Conservation (phyloP, 192 early-diverging fungal species). For the Mortierella hygrophila region DNA sequence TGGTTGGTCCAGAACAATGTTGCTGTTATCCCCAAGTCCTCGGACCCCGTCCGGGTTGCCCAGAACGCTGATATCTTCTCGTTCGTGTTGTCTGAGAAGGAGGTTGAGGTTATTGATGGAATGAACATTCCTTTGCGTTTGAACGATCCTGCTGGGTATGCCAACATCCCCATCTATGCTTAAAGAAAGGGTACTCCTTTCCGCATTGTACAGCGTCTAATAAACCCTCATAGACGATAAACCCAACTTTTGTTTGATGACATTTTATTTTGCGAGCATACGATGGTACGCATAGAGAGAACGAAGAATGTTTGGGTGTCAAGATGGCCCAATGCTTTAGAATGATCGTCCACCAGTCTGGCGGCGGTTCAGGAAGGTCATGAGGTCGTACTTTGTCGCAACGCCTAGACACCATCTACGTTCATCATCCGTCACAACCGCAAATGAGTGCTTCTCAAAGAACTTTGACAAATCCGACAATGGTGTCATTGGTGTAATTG, state of each 20-base stretch:
- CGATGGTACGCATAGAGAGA: too few species aligned
- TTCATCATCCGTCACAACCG: constrained; percentile 83
- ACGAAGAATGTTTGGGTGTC: too few species aligned
- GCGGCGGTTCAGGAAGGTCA: constrained; percentile 77
- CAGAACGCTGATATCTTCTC: constrained; percentile 66
- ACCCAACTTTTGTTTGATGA: neutral
- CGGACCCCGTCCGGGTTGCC: constrained; percentile 63
- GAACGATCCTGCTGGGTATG: constrained; percentile 61
- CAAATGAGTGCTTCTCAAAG: constrained; percentile 87
- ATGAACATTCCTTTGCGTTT: constrained; percentile 61
- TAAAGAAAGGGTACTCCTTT: constrained; percentile 25
- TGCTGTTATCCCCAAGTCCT: constrained; percentile 79
- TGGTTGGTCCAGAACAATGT: constrained; percentile 77
- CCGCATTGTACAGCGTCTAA: neutral
- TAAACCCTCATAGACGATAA: neutral
- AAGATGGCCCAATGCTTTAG: constrained; percentile 1
- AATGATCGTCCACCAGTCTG: constrained; percentile 42
- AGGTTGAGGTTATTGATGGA: constrained; percentile 60
- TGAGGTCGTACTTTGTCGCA: constrained; percentile 82
- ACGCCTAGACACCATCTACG: constrained; percentile 87
- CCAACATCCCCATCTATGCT: constrained; percentile 61
- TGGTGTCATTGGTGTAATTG: constrained; percentile 85
- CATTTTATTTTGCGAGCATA: neutral
- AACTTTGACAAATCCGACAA: constrained; percentile 83
- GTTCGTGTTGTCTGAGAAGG: constrained; percentile 62